Evolutionary conservation across 129 eudicot species (phyloP), one percentile per base, ranked within the genome.

Genomic region (Tanacetum coccineum): DNA sequence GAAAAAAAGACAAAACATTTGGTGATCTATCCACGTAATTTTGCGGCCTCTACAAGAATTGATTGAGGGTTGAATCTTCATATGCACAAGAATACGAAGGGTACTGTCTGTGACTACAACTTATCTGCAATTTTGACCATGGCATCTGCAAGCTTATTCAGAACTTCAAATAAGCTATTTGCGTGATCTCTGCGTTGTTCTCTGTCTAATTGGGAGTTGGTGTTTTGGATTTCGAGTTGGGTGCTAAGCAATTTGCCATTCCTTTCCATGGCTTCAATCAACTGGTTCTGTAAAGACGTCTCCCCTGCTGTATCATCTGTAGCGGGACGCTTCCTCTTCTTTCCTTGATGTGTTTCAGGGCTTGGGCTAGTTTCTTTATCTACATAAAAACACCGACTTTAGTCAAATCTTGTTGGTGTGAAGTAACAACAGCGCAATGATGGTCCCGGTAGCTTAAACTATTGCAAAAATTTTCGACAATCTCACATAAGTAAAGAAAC

Each of bases 51-150:
- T 61, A 12, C 49, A 51, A 70, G 50, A 55, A 55, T 59, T 59
- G 40, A 42, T 42, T 36, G 42, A 47, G 44, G 62, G 39, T 8
- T 9, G 9, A 32, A 21, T 25, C 71, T 57, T 69, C 28, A 58
- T 58, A 70, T 74, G 76, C 74, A 80, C 82, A 69, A 36, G 64
- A 22, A 66, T 50, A 68, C 30, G 60, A 63, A 36, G 63, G 55
- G 25, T 22, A 22, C 42, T 18, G 62, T 42, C 48, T 54, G 57
- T 11, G 51, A n/a, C 91, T 91, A 87, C 49, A 91, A 76, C 75
- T 91, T 91, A 74, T 91, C 98, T 55, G 98, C 98, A 73, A 91
- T 91, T 59, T 76, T 81, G 70, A 87, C 96, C 78, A 91, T 70
- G 45, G 98, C 94, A 76, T 88, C 98, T 13, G 96, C 98, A 49